A percentile compares a stretch with the other conserved stretches of the same genome.
Conservation (phyloP, 352 stramenopile genomes). For the Globisporangium heterothallicum region DNA sequence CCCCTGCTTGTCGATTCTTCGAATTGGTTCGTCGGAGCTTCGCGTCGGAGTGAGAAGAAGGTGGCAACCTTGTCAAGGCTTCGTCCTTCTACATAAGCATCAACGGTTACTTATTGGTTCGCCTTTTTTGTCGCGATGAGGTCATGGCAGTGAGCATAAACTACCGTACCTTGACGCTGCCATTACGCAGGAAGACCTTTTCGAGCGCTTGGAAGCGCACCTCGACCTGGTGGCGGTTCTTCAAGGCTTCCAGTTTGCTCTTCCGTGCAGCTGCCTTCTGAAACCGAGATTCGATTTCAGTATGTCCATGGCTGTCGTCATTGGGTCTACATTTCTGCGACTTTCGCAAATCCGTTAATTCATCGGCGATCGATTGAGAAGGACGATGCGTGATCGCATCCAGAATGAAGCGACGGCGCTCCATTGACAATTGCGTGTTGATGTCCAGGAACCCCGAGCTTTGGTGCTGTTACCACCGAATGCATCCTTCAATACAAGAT, state of each 20-base stretch:
- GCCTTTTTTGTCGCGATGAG: background rate
- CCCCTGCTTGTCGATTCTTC: background rate
- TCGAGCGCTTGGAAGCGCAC: constrained; percentile 58
- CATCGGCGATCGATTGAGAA: constrained; percentile 46
- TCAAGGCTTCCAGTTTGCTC: constrained; percentile 48
- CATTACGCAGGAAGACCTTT: constrained; percentile 44
- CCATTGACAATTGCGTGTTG: constrained; percentile 76
- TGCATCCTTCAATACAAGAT: no score
- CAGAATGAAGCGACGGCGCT: constrained; percentile 64
- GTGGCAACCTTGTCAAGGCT: background rate
- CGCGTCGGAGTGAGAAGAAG: background rate
- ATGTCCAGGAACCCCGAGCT: constrained; percentile 66
- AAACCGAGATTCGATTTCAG: constrained; percentile 13
- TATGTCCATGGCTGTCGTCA: background rate
- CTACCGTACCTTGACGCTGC: constrained; percentile 26
- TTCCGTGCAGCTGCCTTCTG: constrained; percentile 27
- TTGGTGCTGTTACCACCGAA: constrained; percentile 43
- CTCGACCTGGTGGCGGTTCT: constrained; percentile 43
- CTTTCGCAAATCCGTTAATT: constrained; percentile 41
- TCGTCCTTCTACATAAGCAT: background rate
- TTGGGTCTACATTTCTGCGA: constrained; percentile 1
- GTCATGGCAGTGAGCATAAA: background rate
- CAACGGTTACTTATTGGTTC: background rate
- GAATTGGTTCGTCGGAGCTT: constrained; percentile 1
- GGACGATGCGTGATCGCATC: constrained; percentile 59